These are phyloP conservation scores for Veloporphyrellus conicus DNA, from an alignment of 1,284 basidiomycete genomes.

Conservation along the genomic window DNA sequence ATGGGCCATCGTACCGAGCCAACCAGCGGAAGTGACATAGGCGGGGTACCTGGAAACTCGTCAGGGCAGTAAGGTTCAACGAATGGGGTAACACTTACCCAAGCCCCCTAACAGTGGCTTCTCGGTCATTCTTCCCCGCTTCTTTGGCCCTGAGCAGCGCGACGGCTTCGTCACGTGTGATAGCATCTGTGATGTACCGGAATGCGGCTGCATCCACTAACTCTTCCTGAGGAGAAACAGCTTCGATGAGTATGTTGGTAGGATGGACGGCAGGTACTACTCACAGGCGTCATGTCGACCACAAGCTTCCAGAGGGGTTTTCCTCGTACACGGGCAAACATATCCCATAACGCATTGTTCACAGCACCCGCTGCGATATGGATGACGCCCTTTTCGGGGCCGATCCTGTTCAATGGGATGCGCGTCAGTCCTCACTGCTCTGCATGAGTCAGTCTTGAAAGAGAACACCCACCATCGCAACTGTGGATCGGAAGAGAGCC, in stretches of 20 bases:
- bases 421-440: background rate
- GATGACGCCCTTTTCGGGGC: constrained; percentile 84
- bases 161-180: constrained; percentile 87
- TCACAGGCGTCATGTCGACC: constrained; percentile 76
- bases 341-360: constrained; percentile 78
- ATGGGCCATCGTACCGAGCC: constrained; percentile 55
- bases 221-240: constrained; percentile 57
- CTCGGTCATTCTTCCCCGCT: constrained; percentile 72
- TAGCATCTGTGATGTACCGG: constrained; percentile 90
- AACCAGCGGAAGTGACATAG: constrained; percentile 92
- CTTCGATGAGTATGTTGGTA: background rate
- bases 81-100: constrained; percentile 41
- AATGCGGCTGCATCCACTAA: constrained; percentile 81
- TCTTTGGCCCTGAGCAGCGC: constrained; percentile 76
- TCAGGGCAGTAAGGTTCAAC: background rate
- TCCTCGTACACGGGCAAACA: constrained; percentile 70
- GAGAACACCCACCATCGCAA: constrained; percentile 69
- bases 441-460: background rate
- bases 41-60: constrained; percentile 71
- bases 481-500: constrained; percentile 81
- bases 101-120: constrained; percentile 63
- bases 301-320: constrained; percentile 87
- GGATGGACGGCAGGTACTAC: constrained; percentile 14
- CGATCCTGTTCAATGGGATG: constrained; percentile 58
- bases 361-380: constrained; percentile 80